Evolutionary conservation across 352 stramenopile genomes (phyloP).

Genomic region (Elongisporangium anandrum): DNA sequence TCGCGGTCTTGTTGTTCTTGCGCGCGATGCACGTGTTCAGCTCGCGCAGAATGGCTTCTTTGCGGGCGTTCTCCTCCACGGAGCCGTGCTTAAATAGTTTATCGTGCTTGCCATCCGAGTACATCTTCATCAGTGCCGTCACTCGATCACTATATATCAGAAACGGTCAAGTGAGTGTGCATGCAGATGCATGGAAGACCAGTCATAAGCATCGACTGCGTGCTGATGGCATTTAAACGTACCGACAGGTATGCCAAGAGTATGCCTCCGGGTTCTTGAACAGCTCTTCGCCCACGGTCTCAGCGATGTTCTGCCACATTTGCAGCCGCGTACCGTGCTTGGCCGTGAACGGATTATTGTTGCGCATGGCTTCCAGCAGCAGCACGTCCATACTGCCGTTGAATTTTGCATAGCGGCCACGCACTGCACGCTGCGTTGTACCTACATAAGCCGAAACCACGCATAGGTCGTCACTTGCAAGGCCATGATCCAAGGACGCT

Average conservation of each 20-base stretch:
- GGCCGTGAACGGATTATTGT: slow-evolving; percentile 74
- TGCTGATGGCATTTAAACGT: too few relatives aligned
- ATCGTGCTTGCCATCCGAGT: slow-evolving; percentile 71
- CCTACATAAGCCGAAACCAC: neutral
- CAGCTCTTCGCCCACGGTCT: slow-evolving; percentile 49
- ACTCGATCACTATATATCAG: slow-evolving; percentile 48
- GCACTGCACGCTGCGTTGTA: slow-evolving; percentile 25
- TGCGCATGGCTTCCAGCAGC: slow-evolving; percentile 64
- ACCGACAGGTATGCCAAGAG: slow-evolving; percentile 84
- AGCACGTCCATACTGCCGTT: slow-evolving; percentile 73
- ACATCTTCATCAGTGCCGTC: slow-evolving; percentile 76
- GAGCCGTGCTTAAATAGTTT: slow-evolving; percentile 81
- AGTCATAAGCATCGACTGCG: too few relatives aligned
- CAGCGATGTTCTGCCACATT: slow-evolving; percentile 74
- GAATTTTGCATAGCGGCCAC: slow-evolving; percentile 79
- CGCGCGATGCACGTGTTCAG: slow-evolving; percentile 43
- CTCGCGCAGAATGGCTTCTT: slow-evolving; percentile 62
- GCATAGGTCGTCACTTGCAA: neutral
- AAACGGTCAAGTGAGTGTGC: slow-evolving; percentile 1
- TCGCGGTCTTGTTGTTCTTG: slow-evolving; percentile 43
- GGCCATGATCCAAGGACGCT: neutral
- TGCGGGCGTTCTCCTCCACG: slow-evolving; percentile 62
- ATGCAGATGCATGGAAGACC: too few relatives aligned
- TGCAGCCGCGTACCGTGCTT: slow-evolving; percentile 81
- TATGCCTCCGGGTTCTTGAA: slow-evolving; percentile 69